Evolutionary conservation across 139 green algal species (phyloP).

Genomic region (Chlorella sp.): DNA sequence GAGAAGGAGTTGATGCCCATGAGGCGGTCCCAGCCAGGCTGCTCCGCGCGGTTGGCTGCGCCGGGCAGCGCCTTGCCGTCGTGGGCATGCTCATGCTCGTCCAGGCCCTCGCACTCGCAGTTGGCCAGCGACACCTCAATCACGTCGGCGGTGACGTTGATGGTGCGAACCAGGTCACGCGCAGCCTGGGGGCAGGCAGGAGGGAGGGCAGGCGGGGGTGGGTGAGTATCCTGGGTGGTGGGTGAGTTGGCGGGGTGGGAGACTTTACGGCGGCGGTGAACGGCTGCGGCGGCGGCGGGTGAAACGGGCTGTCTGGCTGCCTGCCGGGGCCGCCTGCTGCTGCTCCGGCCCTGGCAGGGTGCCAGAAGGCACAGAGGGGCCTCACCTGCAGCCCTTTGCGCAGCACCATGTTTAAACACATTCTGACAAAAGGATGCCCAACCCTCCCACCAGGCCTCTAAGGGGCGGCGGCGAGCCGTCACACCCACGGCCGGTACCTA

Average conservation of each 20-base stretch:
- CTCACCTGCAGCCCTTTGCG: too few species aligned
- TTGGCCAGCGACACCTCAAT: slow-evolving; percentile 73
- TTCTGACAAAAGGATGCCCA: too few species aligned
- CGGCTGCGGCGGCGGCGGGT: too few species aligned
- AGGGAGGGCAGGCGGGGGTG: background rate
- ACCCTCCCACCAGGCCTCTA: too few species aligned
- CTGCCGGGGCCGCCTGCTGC: too few species aligned
- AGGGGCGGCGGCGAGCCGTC: too few species aligned
- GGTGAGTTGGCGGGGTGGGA: background rate
- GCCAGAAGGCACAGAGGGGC: too few species aligned
- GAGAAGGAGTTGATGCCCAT: slow-evolving; percentile 82
- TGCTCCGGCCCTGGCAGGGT: too few species aligned
- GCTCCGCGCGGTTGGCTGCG: background rate
- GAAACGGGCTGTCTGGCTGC: too few species aligned
- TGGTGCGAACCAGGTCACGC: slow-evolving; percentile 67
- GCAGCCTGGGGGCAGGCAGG: background rate
- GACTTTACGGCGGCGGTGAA: background rate
- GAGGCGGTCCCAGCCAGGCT: slow-evolving; percentile 38
- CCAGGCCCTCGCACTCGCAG: background rate
- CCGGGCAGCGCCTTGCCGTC: background rate
- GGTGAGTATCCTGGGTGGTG: background rate
- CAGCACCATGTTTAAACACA: too few species aligned
- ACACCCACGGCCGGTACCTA: too few species aligned
- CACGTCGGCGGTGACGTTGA: slow-evolving; percentile 78
- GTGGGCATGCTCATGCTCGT: too few species aligned